Conservation (phyloP, 805 yeast species). For the Candida sakaeoensis region DNA sequence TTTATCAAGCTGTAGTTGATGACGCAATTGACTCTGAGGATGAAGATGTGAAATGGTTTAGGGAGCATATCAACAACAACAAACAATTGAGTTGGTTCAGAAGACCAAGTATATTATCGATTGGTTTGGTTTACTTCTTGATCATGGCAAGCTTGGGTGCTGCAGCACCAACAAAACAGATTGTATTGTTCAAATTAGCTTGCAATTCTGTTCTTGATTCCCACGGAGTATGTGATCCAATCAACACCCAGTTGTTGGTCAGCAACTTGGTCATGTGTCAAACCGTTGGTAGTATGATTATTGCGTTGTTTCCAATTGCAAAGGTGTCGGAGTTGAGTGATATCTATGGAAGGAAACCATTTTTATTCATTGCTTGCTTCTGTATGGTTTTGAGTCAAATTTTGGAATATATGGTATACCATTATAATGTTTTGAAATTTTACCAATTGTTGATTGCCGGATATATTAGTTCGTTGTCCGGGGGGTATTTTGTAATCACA, state of each 20-base stretch:
- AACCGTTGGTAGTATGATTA: constrained; percentile 37
- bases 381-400: neutral
- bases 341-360: constrained; percentile 28
- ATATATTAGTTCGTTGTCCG: constrained; percentile 47
- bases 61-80: constrained; percentile 41
- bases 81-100: constrained; percentile 41
- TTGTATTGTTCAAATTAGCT: constrained; percentile 25
- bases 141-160: constrained; percentile 31
- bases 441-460: constrained; percentile 35
- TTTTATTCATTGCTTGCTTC: constrained; percentile 12
- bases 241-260: constrained; percentile 28
- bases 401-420: constrained; percentile 13
- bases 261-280: constrained; percentile 45
- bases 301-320: constrained; percentile 48
- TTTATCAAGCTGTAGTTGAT: constrained; percentile 5
- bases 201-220: constrained; percentile 18
- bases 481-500: constrained; percentile 45
- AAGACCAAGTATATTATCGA: constrained; percentile 49
- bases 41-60: constrained; percentile 40
- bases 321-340: constrained; percentile 36
- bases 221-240: constrained; percentile 25
- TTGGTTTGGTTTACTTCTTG: constrained; percentile 38
- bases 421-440: constrained; percentile 22
- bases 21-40: constrained; percentile 25
- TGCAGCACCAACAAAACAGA: constrained; percentile 15